These are phyloP conservation scores for Annulohypoxylon bovei DNA, from an alignment of 495 filamentous ascomycete genomes.

Conservation along the genomic window DNA sequence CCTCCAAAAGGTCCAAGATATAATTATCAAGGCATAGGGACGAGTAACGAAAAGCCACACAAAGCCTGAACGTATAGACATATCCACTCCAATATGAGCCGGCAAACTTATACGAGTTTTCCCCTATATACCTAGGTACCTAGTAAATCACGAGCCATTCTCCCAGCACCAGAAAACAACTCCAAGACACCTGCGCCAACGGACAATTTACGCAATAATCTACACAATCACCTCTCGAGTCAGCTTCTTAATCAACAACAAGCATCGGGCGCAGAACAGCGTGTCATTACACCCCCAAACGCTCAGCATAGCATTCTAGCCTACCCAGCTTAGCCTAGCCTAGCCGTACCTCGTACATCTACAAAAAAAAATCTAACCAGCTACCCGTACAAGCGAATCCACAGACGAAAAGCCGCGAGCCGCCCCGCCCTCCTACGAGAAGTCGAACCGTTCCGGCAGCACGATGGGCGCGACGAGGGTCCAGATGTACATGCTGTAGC, in stretches of 20 bases:
- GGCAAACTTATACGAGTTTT: too few relatives aligned
- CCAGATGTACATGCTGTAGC: constrained; percentile 94
- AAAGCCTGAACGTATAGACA: too few relatives aligned
- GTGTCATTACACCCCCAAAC: neutral
- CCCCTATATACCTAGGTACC: too few relatives aligned
- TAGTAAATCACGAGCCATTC: too few relatives aligned
- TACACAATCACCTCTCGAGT: neutral
- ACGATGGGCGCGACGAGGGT: constrained; percentile 86
- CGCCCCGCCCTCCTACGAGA: constrained; percentile 45
- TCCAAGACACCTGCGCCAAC: neutral
- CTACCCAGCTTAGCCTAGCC: neutral
- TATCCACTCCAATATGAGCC: too few relatives aligned
- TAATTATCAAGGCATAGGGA: too few relatives aligned
- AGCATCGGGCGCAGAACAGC: neutral
- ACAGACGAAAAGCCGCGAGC: too few relatives aligned
- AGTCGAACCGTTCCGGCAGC: constrained; percentile 85
- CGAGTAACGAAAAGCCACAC: too few relatives aligned
- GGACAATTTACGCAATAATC: neutral
- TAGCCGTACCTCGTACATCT: neutral
- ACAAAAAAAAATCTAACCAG: neutral
- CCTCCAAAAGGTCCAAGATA: too few relatives aligned
- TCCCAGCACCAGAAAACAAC: too few relatives aligned
- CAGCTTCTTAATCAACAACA: too few relatives aligned
- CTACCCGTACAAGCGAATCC: too few relatives aligned
- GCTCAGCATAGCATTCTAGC: neutral